Evolutionary conservation across 2,329 filamentous ascomycete genomes (phyloP).

Genomic region (Pestalotiopsis fici): DNA sequence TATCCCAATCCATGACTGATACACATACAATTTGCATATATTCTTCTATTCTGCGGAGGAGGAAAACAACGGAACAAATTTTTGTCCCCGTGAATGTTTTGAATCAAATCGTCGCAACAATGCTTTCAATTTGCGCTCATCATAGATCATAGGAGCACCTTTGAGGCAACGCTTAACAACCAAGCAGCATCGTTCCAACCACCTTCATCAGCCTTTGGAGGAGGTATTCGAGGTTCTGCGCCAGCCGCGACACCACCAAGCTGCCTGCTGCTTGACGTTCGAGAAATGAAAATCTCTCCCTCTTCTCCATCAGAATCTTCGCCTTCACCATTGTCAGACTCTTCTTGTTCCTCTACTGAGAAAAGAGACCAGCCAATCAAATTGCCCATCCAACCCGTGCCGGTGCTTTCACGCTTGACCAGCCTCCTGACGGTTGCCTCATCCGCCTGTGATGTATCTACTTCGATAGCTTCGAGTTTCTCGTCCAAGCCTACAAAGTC

Average conservation of each 20-base stretch:
- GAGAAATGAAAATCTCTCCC: slow-evolving; percentile 33
- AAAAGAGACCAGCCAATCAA: slow-evolving; percentile 64
- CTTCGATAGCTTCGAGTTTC: slow-evolving; percentile 55
- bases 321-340: slow-evolving; percentile 43
- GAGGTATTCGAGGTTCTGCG: slow-evolving; percentile 47
- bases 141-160: slow-evolving; percentile 53
- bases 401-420: slow-evolving; percentile 52
- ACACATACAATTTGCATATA: too few species aligned
- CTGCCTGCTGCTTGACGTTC: slow-evolving; percentile 40
- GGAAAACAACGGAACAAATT: neutral
- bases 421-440: slow-evolving; percentile 60
- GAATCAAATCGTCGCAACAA: neutral
- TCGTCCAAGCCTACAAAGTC: slow-evolving; percentile 67
- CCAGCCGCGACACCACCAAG: slow-evolving; percentile 25
- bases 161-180: slow-evolving; percentile 65
- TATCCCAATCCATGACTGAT: too few species aligned
- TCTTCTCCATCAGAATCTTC: slow-evolving; percentile 33
- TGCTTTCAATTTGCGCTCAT: neutral
- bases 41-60: too few species aligned
- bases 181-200: slow-evolving; percentile 70
- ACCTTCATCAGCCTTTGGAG: slow-evolving; percentile 55
- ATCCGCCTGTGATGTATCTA: slow-evolving; percentile 53
- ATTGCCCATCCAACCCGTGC: slow-evolving; percentile 59
- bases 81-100: neutral
- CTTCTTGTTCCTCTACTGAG: slow-evolving; percentile 61